Base-by-base conservation (phyloP, 371 early-diverging fungal genomes). In the Mucor saturninus region DNA sequence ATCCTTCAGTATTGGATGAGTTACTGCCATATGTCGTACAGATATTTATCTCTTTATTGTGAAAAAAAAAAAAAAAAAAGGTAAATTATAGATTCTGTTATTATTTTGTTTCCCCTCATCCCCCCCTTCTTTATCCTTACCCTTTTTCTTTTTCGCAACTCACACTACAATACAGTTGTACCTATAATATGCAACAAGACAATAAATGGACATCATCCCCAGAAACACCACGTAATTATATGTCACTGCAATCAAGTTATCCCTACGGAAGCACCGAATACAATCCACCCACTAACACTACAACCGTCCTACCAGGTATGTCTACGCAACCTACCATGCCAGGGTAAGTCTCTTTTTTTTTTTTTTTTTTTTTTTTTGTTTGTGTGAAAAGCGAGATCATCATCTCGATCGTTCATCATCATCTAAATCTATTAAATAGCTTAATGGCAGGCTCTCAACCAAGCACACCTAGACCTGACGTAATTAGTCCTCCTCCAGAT, bases 361-460 rank as follows among this genome's bases (percentile, higher is more conserved):
- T 26, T 14, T 7, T 38, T 32, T 32, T 58, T 48, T 37, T 10
- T 37, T 53, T 14, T 53, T 53, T 13, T 7, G 0, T 52, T 38
- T 38, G 43, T n/a, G 5, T 43, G 43, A 43, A 46, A 53, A 37
- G 21, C 21, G 21, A 14, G 21, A 21, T 46, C 46, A 50, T 50
- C 50, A 50, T 50, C 50, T 50, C 31, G 50, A 50, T 30, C 13
- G 31, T 26, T 21, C 26, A 14, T 55, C 42, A 55, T 40, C 55
- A 15, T 35, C 21, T 38, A 32, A 30, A 2, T 28, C 4, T 13
- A 9, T 30, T 38, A 55, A 40, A 32, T 38, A 73, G 74, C n/a
- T 39, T 74, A n/a, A 55, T 74, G 50, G 61, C 74, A 37, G 54
- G 66, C 7, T 74, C 74, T 39, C 74, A 74, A n/a, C 74, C 74